Evolutionary conservation across 495 filamentous ascomycete genomes (phyloP).

Genomic region (Penicillium canariense): DNA sequence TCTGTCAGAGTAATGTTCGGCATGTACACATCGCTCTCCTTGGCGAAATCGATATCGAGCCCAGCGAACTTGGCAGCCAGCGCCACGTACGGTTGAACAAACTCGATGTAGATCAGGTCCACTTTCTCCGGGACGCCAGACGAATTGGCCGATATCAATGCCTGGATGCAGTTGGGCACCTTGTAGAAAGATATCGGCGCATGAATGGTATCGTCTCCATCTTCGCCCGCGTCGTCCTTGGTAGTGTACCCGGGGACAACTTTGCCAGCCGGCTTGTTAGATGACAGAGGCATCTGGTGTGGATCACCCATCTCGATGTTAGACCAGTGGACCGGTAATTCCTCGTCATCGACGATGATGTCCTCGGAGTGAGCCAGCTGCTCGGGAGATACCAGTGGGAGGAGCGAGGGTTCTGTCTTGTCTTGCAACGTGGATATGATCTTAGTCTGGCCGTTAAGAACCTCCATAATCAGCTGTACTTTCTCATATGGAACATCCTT

Average conservation of each 20-base stretch:
- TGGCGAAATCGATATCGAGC: conserved; percentile 52
- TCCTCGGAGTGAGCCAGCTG: conserved; percentile 25
- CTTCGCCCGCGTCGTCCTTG: conserved; percentile 73
- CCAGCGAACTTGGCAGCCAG: conserved; percentile 68
- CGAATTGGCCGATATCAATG: conserved; percentile 53
- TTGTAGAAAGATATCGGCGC: conserved; percentile 66
- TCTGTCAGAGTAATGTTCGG: conserved; percentile 67
- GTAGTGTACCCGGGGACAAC: conserved; percentile 85
- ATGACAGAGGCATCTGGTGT: conserved; percentile 29
- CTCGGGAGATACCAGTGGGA: conserved; percentile 40
- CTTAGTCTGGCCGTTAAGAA: conserved; percentile 70
- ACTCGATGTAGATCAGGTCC: conserved; percentile 88
- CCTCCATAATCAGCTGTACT: conserved; percentile 64
- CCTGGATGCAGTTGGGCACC: conserved; percentile 79
- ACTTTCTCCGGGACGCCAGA: conserved; percentile 59
- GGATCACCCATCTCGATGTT: background rate
- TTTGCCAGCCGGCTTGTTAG: conserved; percentile 17
- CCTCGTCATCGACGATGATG: conserved; percentile 6
- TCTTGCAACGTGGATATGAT: conserved; percentile 42
- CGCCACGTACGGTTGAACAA: conserved; percentile 76
- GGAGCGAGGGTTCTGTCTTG: conserved; percentile 10
- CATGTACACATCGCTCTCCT: conserved; percentile 61
- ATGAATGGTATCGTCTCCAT: conserved; percentile 92
- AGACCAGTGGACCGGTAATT: background rate
- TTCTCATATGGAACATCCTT: conserved; percentile 73